Evolutionary conservation across 192 early-diverging fungal genomes (phyloP), one percentile per base, ranked within the genome.

Genomic region (Backusella psychrophila): DNA sequence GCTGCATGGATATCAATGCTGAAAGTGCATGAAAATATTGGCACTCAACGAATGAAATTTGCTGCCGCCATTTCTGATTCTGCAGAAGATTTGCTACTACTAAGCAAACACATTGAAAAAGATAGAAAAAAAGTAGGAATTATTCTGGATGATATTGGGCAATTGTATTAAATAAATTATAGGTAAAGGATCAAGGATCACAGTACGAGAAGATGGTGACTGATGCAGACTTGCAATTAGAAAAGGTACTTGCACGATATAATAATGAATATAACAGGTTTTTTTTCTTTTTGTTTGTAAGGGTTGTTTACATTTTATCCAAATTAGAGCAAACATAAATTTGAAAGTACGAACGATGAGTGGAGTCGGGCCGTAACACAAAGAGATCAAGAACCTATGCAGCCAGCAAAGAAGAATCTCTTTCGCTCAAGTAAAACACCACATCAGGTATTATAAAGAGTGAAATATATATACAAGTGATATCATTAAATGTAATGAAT

Each of bases 21-120:
- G 36, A 90, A 92, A 67, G 86, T 97, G 42, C 96, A 99, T 83
- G 95, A 95, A 76, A 87, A 89, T 8, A 80, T 96, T 56, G 97
- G 93, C 4, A 88, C 93, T 71, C 92, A 93, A 72, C 85, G 93
- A 9, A 80, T 96, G 70, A 91, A 94, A 77, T 93, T 96, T 76
- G 85, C 95, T 5, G 79, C 83, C 14, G 83, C 86, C 14, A 85
- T 96, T 39, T 75, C 84, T 6, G 93, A 95, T 46, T 85, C 96
- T 71, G 90, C 94, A 29, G 97, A 99, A 17, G 94, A 96, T 56
- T 77, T 97, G 66, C 84, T 86, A 72, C 78, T 87, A 0, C 82
- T 94, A 6, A 84, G 86, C 72, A 96, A 93, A 85, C 91, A 95
- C 42, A 94, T 91, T 2, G 94, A 96, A 75, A 82, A 91, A 33